Evolutionary conservation across 176 grass and related monocot species (phyloP).

Genomic region (Cenchrus americanus): DNA sequence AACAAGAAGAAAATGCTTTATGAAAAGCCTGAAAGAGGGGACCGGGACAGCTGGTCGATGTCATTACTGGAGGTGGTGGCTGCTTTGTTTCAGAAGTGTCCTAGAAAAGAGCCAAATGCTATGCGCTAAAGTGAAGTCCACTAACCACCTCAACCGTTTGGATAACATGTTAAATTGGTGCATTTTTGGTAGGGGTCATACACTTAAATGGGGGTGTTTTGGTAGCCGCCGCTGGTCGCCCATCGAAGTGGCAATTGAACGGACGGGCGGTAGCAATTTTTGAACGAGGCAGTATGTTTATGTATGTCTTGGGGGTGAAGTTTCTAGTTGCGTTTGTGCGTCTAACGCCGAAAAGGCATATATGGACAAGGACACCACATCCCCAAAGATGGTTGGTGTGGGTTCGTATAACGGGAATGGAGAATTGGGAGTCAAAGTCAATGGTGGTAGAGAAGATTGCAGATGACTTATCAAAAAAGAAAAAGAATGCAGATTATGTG

Average conservation of each 20-base stretch:
- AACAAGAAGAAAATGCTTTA: slow-evolving; percentile 36
- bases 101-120: not conserved
- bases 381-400: no score
- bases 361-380: slow-evolving; percentile 6
- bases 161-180: slow-evolving; percentile 34
- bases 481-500: not conserved
- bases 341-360: not conserved
- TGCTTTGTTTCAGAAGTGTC: not conserved
- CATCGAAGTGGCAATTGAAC: not conserved
- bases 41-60: not conserved
- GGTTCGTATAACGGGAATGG: not conserved
- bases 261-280: not conserved
- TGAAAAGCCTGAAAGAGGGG: slow-evolving; percentile 31
- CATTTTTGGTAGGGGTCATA: slow-evolving; percentile 16
- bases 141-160: slow-evolving; percentile 13
- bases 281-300: not conserved
- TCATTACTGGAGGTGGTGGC: slow-evolving; percentile 4
- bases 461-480: no score
- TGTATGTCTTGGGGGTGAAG: not conserved
- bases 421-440: not conserved
- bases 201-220: not conserved
- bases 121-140: not conserved
- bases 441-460: not conserved
- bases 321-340: not conserved
- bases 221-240: not conserved